phyloP scores from a whole-genome alignment of 2,329 filamentous ascomycete species.

The Thyridium curvatum region DNA sequence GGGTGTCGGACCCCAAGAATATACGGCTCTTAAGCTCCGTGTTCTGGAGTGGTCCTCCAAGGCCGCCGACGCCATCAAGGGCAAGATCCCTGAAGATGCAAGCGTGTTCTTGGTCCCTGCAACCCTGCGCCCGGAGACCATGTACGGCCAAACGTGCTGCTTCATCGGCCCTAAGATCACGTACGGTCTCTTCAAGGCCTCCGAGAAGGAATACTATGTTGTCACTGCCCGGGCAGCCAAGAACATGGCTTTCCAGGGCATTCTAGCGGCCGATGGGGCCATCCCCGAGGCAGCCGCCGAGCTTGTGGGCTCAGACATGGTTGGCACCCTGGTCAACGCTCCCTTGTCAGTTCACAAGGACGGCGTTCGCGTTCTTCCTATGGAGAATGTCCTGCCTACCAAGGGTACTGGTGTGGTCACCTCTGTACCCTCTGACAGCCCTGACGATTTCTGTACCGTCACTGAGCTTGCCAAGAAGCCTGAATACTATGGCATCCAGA shows the following conservation, averaged over 20 bases:
- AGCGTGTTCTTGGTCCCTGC: conserved; percentile 88
- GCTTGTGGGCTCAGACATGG: conserved; percentile 68
- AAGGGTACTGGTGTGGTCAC: conserved; percentile 98
- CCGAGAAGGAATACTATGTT: conserved; percentile 74
- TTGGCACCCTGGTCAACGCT: conserved; percentile 85
- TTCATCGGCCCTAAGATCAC: conserved; percentile 87
- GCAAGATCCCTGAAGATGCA: conserved; percentile 71
- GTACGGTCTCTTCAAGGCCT: conserved; percentile 82
- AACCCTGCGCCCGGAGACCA: conserved; percentile 86
- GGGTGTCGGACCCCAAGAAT: conserved; percentile 81
- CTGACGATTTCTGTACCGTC: conserved; percentile 89
- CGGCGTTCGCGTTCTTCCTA: conserved; percentile 83
- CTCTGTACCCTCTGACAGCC: conserved; percentile 90
- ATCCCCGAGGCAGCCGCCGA: conserved; percentile 65
- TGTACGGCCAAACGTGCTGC: conserved; percentile 97
- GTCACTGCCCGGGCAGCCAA: conserved; percentile 53
- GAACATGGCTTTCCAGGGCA: conserved; percentile 94
- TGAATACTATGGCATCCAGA: conserved; percentile 92
- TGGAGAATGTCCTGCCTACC: conserved; percentile 85
- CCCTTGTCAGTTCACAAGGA: conserved; percentile 81
- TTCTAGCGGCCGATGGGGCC: conserved; percentile 71
- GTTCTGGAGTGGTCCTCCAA: conserved; percentile 83
- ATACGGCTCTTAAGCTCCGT: conserved; percentile 86
- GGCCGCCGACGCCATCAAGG: conserved; percentile 64
- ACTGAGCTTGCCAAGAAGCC: conserved; percentile 89